Conservation (phyloP, 495 filamentous ascomycete species). For the Lasiosphaeria miniovina region DNA sequence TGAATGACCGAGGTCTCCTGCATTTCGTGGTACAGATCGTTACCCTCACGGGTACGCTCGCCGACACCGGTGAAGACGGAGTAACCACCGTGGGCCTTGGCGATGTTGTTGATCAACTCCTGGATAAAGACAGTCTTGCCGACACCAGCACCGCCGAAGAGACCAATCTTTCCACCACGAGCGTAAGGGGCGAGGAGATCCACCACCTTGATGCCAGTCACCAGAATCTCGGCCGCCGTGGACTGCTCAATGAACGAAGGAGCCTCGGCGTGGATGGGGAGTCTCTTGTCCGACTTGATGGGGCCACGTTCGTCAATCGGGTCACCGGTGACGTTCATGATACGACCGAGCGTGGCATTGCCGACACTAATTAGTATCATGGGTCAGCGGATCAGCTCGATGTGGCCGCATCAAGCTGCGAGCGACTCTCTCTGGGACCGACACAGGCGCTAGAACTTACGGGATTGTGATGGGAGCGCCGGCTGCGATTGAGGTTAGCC, state of each 20-base stretch:
- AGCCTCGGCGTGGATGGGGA: conserved; percentile 91
- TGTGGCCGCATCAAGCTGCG: not conserved
- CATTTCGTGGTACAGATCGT: conserved; percentile 99
- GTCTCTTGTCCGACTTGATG: conserved; percentile 83
- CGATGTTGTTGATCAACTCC: conserved; percentile 99
- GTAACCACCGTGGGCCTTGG: conserved; percentile 99
- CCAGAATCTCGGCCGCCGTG: conserved; percentile 89
- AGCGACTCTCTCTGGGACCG: not conserved
- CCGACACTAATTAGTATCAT: conserved; percentile 57
- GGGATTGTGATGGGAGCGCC: conserved; percentile 95
- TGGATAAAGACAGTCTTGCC: conserved; percentile 99
- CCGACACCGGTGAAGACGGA: conserved; percentile 99
- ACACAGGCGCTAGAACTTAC: conserved; percentile 21
- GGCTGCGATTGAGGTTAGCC: conserved; percentile 37
- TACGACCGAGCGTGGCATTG: conserved; percentile 90
- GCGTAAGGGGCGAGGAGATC: conserved; percentile 97
- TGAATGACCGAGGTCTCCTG: conserved; percentile 99
- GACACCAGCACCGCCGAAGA: conserved; percentile 99
- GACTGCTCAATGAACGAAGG: conserved; percentile 91
- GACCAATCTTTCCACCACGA: conserved; percentile 99
- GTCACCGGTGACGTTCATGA: conserved; percentile 99
- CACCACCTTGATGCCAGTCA: conserved; percentile 99
- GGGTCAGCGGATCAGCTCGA: conserved; percentile 15
- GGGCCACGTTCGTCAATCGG: conserved; percentile 99
- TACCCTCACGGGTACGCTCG: conserved; percentile 99